Evolutionary conservation across 371 early-diverging fungal genomes (phyloP).

Genomic region (Mortierella sp.): DNA sequence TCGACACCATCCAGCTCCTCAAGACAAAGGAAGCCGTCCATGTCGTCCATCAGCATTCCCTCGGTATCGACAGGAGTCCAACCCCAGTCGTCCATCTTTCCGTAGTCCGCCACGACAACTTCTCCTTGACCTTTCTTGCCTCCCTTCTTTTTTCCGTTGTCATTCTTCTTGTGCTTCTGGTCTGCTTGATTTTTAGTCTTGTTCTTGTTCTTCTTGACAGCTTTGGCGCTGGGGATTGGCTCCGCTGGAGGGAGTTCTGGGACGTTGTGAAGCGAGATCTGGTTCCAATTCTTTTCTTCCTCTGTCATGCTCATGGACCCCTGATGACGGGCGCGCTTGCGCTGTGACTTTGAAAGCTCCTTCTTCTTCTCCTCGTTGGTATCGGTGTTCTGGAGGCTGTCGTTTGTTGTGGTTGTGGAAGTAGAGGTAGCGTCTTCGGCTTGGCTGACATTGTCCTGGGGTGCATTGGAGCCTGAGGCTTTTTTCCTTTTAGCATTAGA

Average conservation of each 20-base stretch:
- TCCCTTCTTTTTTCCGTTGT: constrained; percentile 24
- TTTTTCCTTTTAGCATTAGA: constrained; percentile 52
- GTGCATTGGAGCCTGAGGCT: background rate
- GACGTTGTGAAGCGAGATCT: constrained; percentile 39
- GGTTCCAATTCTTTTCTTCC: constrained; percentile 52
- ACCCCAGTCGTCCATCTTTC: constrained; percentile 65
- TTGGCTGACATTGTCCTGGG: background rate
- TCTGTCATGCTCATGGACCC: constrained; percentile 29
- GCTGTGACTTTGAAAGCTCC: constrained; percentile 46
- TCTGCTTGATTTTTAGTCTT: background rate
- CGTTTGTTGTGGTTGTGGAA: background rate
- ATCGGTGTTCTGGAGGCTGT: constrained; percentile 6
- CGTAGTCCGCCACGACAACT: constrained; percentile 33
- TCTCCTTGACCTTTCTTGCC: constrained; percentile 17
- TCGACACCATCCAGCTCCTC: constrained; percentile 91
- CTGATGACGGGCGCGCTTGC: constrained; percentile 50
- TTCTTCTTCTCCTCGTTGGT: constrained; percentile 10
- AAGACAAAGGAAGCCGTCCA: constrained; percentile 84
- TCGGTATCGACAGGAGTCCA: constrained; percentile 67
- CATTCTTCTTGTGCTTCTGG: background rate
- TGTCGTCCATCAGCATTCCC: constrained; percentile 64
- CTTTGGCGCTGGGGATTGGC: constrained; percentile 5
- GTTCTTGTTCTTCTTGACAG: constrained; percentile 12
- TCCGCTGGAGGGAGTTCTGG: constrained; percentile 35
- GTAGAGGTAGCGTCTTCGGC: constrained; percentile 2